phyloP scores from a whole-genome alignment of 495 filamentous ascomycete genomes.

The Talaromyces wortmannii region DNA sequence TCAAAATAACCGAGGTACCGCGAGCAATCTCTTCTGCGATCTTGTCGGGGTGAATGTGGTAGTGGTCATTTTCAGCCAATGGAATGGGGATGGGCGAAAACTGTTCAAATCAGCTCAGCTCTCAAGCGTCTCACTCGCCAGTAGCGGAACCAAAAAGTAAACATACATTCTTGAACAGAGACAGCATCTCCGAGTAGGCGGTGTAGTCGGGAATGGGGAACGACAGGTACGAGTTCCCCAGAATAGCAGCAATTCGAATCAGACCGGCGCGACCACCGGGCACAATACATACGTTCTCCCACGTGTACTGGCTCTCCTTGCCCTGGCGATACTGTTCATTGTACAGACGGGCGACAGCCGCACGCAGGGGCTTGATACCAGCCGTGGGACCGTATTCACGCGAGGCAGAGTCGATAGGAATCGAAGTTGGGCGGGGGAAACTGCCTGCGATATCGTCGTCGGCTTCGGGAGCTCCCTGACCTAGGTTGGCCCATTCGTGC shows the following conservation, averaged over 20 bases:
- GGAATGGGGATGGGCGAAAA: constrained; percentile 89
- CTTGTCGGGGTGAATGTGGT: constrained; percentile 88
- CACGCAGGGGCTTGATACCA: constrained; percentile 83
- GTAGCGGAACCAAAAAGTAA: too few species aligned
- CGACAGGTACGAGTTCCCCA: constrained; percentile 85
- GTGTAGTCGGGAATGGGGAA: constrained; percentile 78
- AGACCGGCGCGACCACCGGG: constrained; percentile 88
- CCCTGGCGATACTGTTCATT: constrained; percentile 87
- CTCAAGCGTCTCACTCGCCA: too few species aligned
- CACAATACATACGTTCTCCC: constrained; percentile 98
- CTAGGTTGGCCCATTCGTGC: constrained; percentile 82
- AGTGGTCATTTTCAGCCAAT: constrained; percentile 72
- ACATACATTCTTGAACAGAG: constrained; percentile 76
- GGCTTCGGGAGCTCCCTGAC: constrained; percentile 91
- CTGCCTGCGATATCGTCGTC: constrained; percentile 88
- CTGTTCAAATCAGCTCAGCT: constrained; percentile 35
- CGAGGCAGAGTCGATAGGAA: constrained; percentile 68
- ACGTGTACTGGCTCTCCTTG: constrained; percentile 88
- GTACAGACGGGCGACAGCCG: constrained; percentile 88
- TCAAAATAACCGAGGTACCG: constrained; percentile 81
- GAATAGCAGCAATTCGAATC: constrained; percentile 88
- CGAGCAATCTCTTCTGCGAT: constrained; percentile 85
- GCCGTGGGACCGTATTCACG: constrained; percentile 92
- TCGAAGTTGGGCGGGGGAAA: constrained; percentile 76
- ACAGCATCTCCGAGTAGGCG: constrained; percentile 95